A percentile compares a stretch with the other conserved stretches of the same genome.
Conservation (phyloP, 768 basidiomycete species). For the Termitomyces sp. region DNA sequence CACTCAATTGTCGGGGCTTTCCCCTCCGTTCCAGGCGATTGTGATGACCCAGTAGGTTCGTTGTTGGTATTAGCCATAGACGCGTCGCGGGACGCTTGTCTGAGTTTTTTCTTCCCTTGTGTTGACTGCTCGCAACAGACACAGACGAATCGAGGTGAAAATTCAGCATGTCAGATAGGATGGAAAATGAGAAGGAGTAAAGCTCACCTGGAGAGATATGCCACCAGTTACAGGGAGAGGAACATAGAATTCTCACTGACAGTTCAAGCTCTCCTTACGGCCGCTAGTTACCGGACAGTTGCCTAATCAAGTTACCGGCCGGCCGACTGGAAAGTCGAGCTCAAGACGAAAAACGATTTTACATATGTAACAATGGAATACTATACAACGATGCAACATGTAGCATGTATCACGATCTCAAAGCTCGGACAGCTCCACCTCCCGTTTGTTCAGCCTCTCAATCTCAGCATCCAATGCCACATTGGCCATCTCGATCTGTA, state of each 20-base stretch:
- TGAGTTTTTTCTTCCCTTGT: constrained; percentile 27
- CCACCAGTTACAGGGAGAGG: constrained; percentile 27
- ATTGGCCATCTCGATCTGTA: constrained; percentile 96
- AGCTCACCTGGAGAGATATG: constrained; percentile 29
- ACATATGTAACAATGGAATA: neutral
- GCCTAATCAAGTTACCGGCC: constrained; percentile 10
- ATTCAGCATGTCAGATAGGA: neutral
- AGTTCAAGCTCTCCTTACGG: constrained; percentile 11
- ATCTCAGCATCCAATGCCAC: constrained; percentile 82
- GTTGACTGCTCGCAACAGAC: constrained; percentile 14
- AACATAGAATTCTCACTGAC: constrained; percentile 14
- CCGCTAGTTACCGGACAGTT: constrained; percentile 11
- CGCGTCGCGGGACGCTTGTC: constrained; percentile 66
- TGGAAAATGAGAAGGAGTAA: neutral
- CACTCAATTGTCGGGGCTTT: constrained; percentile 23
- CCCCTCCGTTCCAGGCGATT: constrained; percentile 34
- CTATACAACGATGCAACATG: neutral
- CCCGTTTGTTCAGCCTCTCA: constrained; percentile 47
- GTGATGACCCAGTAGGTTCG: constrained; percentile 37
- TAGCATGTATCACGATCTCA: constrained; percentile 11
- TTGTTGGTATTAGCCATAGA: constrained; percentile 71
- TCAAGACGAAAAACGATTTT: neutral
- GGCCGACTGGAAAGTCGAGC: constrained; percentile 5
- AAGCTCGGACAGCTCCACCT: constrained; percentile 53
- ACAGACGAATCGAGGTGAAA: neutral